phyloP scores from a whole-genome alignment of 257 asterid species.

The Prunella vulgaris region DNA sequence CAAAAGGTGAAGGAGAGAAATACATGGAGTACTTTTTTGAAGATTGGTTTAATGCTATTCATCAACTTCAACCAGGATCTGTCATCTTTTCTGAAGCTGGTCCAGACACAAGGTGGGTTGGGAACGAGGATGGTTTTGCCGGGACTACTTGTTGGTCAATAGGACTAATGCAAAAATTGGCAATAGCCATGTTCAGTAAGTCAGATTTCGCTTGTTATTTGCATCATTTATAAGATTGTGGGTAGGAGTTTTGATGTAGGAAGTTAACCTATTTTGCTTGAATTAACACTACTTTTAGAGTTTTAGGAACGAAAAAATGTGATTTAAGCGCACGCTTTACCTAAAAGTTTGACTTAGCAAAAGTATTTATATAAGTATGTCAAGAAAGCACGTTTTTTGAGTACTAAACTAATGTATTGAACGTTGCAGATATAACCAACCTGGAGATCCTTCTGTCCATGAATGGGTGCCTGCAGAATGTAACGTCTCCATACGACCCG shows the following conservation, averaged over 20 bases:
- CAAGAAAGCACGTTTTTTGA: not conserved
- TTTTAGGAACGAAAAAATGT: not conserved
- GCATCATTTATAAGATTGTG: not conserved
- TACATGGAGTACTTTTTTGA: slow-evolving; percentile 88
- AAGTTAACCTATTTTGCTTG: not conserved
- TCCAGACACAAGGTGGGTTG: slow-evolving; percentile 93
- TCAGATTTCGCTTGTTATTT: slow-evolving; percentile 4
- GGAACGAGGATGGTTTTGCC: slow-evolving; percentile 77
- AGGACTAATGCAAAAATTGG: slow-evolving; percentile 55
- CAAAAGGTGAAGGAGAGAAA: slow-evolving; percentile 89
- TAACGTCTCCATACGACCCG: slow-evolving; percentile 84
- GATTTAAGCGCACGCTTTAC: not conserved
- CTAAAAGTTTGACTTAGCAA: not conserved
- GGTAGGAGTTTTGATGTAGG: not conserved
- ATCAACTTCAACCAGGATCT: slow-evolving; percentile 78
- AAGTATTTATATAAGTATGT: too few species aligned
- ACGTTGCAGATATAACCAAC: slow-evolving; percentile 50
- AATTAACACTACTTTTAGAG: not conserved
- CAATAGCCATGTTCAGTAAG: slow-evolving; percentile 52
- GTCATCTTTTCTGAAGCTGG: slow-evolving; percentile 88
- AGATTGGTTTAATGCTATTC: slow-evolving; percentile 78
- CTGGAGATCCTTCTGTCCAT: slow-evolving; percentile 77
- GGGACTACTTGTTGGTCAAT: slow-evolving; percentile 90
- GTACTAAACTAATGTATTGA: not conserved
- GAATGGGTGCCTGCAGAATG: slow-evolving; percentile 98